Base-by-base conservation (phyloP, 2,329 filamentous ascomycete genomes). In the Epicoccum sorghinum region DNA sequence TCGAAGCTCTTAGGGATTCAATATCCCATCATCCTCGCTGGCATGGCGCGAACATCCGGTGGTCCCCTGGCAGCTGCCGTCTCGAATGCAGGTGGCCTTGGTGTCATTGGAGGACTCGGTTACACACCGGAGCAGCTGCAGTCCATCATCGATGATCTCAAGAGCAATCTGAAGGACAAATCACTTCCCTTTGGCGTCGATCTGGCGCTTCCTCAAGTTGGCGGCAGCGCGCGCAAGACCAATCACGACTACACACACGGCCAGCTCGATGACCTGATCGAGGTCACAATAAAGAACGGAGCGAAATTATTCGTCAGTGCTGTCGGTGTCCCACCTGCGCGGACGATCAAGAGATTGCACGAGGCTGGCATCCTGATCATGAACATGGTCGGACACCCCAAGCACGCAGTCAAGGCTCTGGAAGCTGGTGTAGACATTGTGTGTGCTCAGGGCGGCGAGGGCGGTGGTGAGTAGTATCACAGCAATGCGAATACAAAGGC, bases 301-400 rank as follows among this genome's bases (percentile, higher is more conserved):
- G 91, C 93, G 7, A 86, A 82, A 70, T 78, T 97, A 43, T 97
- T 98, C 70, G 91, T 97, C 37, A 87, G 83, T 47, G 93, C 93
- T 1, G 92, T 97, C 0, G 93, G 93, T 7, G 89, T 97, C 22
- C 93, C 93, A 13, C 91, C 93, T 0, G 79, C 80, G 40, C 75
- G 80, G 52, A 85, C 93, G 4, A 89, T 97, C 52, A 86, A 90
- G 63, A 79, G 86, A 40, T 80, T 98, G 39, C 93, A 98, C 70
- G 81, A 82, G 7, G 88, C 89, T 0, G 90, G 89, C 0, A 89
- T 98, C 36, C 72, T 96, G 55, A 82, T 97, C 32, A 97, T 97
- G 92, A 97, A 97, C 75, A 97, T 97, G 93, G 92, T 97, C 18
- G 93, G 93, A 0, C 90, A 93, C 66, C 93, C 93, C 2, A 91